A percentile compares a stretch with the other conserved stretches of the same genome.
Conservation (phyloP, 2,329 filamentous ascomycete species). For the Hortaea werneckii region DNA sequence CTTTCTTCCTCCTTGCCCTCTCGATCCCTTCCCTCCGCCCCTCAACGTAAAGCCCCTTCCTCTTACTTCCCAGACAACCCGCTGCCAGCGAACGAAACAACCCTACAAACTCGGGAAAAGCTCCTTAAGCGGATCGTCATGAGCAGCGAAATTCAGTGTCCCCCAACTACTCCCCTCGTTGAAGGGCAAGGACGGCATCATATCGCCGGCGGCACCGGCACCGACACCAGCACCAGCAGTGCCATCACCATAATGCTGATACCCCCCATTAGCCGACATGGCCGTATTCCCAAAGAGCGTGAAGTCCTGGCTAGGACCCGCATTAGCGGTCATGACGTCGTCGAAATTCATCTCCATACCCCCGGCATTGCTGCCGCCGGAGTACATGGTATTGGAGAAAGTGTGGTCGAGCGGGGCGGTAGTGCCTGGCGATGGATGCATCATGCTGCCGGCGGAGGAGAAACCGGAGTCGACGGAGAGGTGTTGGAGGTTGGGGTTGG, state of each 20-base stretch:
- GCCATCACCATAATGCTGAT: too few species aligned
- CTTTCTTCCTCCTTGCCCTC: too few species aligned
- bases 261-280: not conserved
- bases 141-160: conserved; percentile 14
- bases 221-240: too few species aligned
- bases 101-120: conserved; percentile 18
- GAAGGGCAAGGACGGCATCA: conserved; percentile 21
- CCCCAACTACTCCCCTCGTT: conserved; percentile 23
- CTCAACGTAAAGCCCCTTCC: too few species aligned
- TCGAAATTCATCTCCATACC: conserved; percentile 45
- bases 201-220: conserved; percentile 18
- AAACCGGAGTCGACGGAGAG: conserved; percentile 7
- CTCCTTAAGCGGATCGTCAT: conserved; percentile 18
- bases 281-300: conserved; percentile 41
- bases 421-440: conserved; percentile 58
- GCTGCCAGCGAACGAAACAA: too few species aligned
- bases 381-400: conserved; percentile 28
- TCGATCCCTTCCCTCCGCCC: too few species aligned
- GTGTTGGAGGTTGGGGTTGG: conserved; percentile 6
- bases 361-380: too few species aligned
- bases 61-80: too few species aligned
- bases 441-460: conserved; percentile 16
- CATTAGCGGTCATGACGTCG: conserved; percentile 57
- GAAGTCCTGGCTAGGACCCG: conserved; percentile 41
- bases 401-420: conserved; percentile 61